These are phyloP conservation scores for Fusarium pininemorale DNA, from an alignment of 2,329 filamentous ascomycete genomes.

Conservation along the genomic window DNA sequence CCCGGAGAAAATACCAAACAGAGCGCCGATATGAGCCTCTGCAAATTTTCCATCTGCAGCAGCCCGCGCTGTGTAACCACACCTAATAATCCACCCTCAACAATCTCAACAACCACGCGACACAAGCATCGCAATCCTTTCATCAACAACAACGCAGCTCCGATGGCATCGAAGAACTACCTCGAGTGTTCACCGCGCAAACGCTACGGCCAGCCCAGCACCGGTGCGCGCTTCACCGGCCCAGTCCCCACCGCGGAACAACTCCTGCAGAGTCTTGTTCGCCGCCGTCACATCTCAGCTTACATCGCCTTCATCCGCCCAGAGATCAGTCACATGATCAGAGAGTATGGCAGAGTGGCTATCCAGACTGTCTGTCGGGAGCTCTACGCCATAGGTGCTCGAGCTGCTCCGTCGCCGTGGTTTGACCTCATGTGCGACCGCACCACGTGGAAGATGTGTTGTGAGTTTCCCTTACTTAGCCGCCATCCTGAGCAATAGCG, in stretches of 20 bases:
- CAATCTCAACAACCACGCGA: not conserved
- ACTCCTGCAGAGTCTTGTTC: not conserved
- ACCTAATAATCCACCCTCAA: not conserved
- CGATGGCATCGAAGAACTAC: not conserved
- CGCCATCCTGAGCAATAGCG: rapidly evolving
- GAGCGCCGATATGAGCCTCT: not conserved
- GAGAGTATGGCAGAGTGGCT: not conserved
- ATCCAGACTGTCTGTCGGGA: not conserved
- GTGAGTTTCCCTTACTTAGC: not conserved
- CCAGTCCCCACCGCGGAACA: not conserved
- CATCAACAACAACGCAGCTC: too few species aligned
- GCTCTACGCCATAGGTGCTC: not conserved
- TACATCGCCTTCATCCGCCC: conserved; percentile 4
- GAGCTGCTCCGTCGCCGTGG: not conserved
- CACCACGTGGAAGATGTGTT: not conserved
- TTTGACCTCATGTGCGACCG: not conserved
- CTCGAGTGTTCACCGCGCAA: not conserved
- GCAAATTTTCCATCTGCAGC: not conserved
- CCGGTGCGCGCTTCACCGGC: not conserved
- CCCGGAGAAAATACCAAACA: not conserved
- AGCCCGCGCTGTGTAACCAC: not conserved
- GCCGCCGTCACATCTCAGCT: not conserved
- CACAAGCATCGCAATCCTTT: not conserved
- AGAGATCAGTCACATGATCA: not conserved
- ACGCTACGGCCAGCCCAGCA: too few species aligned